Evolutionary conservation across 768 basidiomycete genomes (phyloP).

Genomic region (Pleurotus djamor): DNA sequence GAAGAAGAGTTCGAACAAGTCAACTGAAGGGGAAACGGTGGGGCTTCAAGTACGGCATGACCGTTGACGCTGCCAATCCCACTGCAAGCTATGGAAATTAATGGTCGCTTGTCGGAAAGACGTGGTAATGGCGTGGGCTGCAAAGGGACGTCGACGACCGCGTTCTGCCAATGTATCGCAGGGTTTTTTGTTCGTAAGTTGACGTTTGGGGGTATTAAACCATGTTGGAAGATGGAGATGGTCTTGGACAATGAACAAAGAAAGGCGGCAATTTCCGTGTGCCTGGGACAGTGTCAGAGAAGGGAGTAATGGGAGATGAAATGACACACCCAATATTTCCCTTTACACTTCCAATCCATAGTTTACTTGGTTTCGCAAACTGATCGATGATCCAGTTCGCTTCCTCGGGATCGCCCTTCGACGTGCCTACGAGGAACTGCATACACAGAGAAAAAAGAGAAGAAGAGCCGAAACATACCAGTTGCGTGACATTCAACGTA

Average conservation of each 20-base stretch:
- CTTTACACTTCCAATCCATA: conserved; percentile 45
- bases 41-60: conserved; percentile 34
- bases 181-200: conserved; percentile 32
- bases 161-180: conserved; percentile 35
- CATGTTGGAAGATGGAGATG: conserved; percentile 32
- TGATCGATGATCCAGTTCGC: conserved; percentile 40
- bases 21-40: conserved; percentile 15
- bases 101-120: conserved; percentile 16
- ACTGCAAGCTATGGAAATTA: conserved; percentile 38
- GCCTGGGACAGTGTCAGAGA: background rate
- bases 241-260: conserved; percentile 43
- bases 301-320: background rate
- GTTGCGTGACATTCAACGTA: too few species aligned
- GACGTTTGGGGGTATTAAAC: conserved; percentile 35
- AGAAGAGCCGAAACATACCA: too few species aligned
- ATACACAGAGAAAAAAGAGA: too few species aligned
- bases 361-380: too few species aligned
- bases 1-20: conserved; percentile 13
- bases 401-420: conserved; percentile 47
- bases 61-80: conserved; percentile 45
- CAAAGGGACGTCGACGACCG: conserved; percentile 29
- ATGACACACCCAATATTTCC: conserved; percentile 40
- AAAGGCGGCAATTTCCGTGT: conserved; percentile 29
- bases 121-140: conserved; percentile 22
- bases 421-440: conserved; percentile 29